phyloP scores from a whole-genome alignment of 768 basidiomycete species.

The Mrakia blollopis region DNA sequence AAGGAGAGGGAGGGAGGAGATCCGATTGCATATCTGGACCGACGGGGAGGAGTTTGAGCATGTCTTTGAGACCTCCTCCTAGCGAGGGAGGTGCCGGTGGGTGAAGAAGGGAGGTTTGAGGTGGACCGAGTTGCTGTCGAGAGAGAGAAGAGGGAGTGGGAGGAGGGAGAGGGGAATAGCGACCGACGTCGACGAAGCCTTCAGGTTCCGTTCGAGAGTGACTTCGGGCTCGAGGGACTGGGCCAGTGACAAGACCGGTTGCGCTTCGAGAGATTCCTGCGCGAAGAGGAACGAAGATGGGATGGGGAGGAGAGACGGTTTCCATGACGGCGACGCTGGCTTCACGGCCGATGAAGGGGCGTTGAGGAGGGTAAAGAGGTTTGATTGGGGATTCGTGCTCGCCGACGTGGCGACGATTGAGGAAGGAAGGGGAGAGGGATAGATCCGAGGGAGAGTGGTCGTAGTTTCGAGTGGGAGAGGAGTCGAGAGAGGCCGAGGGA shows the following conservation, averaged over 20 bases:
- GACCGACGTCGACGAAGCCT: slow-evolving; percentile 9
- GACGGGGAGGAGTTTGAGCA: slow-evolving; percentile 29
- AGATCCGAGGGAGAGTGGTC: background rate
- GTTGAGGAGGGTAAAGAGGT: slow-evolving; percentile 30
- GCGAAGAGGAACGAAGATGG: background rate
- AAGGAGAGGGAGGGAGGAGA: slow-evolving; percentile 31
- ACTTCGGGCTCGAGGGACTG: background rate
- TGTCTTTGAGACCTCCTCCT: slow-evolving; percentile 28
- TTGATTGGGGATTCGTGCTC: slow-evolving; percentile 5
- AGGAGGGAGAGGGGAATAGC: background rate
- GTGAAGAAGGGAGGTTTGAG: slow-evolving; percentile 4
- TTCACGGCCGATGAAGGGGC: slow-evolving; percentile 52
- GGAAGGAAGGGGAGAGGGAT: slow-evolving; percentile 10
- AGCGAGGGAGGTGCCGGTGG: background rate
- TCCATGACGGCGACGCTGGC: slow-evolving; percentile 59
- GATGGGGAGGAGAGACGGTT: slow-evolving; percentile 35
- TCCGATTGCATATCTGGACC: slow-evolving; percentile 14
- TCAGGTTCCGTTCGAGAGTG: slow-evolving; percentile 1
- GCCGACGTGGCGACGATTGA: background rate
- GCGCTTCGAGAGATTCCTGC: slow-evolving; percentile 8
- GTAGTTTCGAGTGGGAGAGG: slow-evolving; percentile 7
- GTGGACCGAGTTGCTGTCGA: background rate
- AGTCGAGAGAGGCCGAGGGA: slow-evolving; percentile 20
- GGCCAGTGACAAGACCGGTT: slow-evolving; percentile 18
- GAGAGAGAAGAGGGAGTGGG: slow-evolving; percentile 3